Percentiles rank a stretch among this genome's conserved stretches.
Conservation (phyloP, 352 stramenopile species). For the Nothophytophthora sp. region DNA sequence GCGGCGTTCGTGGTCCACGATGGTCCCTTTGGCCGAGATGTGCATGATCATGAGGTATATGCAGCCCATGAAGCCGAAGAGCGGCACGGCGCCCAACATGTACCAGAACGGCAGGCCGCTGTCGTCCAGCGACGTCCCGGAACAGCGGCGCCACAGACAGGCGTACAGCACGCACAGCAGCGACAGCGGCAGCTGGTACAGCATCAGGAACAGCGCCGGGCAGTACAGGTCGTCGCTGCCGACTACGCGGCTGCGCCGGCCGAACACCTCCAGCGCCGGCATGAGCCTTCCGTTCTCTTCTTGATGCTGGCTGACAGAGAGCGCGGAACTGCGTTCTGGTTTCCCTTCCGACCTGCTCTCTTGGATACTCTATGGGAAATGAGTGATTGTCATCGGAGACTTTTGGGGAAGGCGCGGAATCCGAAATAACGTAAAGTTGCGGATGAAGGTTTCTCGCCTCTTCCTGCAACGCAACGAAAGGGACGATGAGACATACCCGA, state of each 20-base stretch:
- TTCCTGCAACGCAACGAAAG: no score
- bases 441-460: no score
- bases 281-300: no score
- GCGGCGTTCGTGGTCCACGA: conserved; percentile 85
- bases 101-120: conserved; percentile 82
- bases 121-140: conserved; percentile 57
- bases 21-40: conserved; percentile 82
- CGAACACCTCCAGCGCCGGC: conserved; percentile 86
- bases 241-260: conserved; percentile 77
- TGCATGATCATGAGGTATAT: conserved; percentile 89
- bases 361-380: conserved; percentile 20
- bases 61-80: conserved; percentile 80
- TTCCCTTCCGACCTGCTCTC: conserved; percentile 2
- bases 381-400: conserved; percentile 11
- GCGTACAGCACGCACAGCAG: conserved; percentile 67
- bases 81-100: conserved; percentile 57
- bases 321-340: no score
- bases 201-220: conserved; percentile 72
- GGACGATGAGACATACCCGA: no score
- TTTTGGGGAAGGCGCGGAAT: no score
- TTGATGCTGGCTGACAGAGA: no score
- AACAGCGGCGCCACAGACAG: conserved; percentile 63
- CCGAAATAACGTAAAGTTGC: no score
- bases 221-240: conserved; percentile 88
- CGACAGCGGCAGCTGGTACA: conserved; percentile 77